phyloP scores from a whole-genome alignment of 1,284 basidiomycete genomes.

The Thelephora terrestris region DNA sequence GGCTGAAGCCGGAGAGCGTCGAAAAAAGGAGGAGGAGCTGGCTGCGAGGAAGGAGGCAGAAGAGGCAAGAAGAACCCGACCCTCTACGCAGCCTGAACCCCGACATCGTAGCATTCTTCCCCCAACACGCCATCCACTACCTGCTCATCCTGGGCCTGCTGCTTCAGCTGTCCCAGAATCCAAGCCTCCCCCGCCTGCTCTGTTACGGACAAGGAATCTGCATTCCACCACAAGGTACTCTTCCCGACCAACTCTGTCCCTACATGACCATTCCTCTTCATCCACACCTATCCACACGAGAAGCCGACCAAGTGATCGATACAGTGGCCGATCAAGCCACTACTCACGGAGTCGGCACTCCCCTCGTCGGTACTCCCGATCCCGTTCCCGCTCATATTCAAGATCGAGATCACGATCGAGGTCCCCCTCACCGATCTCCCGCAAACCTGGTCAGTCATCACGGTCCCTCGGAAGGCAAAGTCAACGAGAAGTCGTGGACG shows the following conservation, averaged over 20 bases:
- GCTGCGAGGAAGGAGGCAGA: slow-evolving; percentile 16
- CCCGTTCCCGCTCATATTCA: slow-evolving; percentile 4
- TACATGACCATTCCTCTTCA: slow-evolving; percentile 9
- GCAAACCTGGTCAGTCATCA: slow-evolving; percentile 26
- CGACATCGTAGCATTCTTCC: slow-evolving; percentile 4
- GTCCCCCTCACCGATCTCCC: slow-evolving; percentile 36
- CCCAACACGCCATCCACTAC: slow-evolving; percentile 13
- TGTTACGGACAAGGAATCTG: not conserved
- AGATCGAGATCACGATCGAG: slow-evolving; percentile 22
- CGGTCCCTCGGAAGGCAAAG: slow-evolving; percentile 21
- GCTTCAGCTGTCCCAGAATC: slow-evolving; percentile 1
- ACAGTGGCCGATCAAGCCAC: not conserved
- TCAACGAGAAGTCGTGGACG: slow-evolving; percentile 38
- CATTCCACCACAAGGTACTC: slow-evolving; percentile 1
- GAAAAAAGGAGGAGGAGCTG: slow-evolving; percentile 24
- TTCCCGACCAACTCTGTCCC: slow-evolving; percentile 3
- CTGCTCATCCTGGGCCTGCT: slow-evolving; percentile 10
- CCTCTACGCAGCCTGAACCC: slow-evolving; percentile 16
- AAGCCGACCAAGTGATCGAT: not conserved
- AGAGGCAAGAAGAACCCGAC: slow-evolving; percentile 14
- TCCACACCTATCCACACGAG: slow-evolving; percentile 10
- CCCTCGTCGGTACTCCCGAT: not conserved
- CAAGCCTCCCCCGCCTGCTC: slow-evolving; percentile 1
- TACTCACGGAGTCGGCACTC: not conserved
- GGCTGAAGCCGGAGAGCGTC: slow-evolving; percentile 23